Evolutionary conservation across 352 stramenopile genomes (phyloP).

Genomic region (Globisporangium spiculum): DNA sequence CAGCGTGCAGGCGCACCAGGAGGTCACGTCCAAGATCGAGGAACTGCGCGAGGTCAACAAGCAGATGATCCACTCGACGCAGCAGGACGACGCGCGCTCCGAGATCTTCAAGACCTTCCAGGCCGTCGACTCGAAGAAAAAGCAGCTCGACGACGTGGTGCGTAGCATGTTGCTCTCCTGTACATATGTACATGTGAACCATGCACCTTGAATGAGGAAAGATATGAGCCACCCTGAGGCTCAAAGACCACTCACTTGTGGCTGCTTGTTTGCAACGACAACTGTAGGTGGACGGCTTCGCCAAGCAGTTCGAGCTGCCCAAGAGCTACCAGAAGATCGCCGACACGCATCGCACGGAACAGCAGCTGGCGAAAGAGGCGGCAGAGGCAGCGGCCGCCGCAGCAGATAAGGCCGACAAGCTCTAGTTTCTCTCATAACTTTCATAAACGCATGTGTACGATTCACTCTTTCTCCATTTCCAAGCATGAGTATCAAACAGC

Average conservation of each 20-base stretch:
- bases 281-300: slow-evolving; percentile 54
- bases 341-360: slow-evolving; percentile 40
- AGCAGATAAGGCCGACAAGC: slow-evolving; percentile 19
- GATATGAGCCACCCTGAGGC: not conserved
- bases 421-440: not conserved
- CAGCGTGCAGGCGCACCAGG: slow-evolving; percentile 43
- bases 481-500: slow-evolving; percentile 7
- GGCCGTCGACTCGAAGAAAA: slow-evolving; percentile 54
- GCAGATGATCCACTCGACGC: slow-evolving; percentile 56
- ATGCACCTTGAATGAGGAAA: not conserved
- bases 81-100: slow-evolving; percentile 47
- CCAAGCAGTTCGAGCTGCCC: slow-evolving; percentile 74
- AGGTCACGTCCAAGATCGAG: slow-evolving; percentile 61
- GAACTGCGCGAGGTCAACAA: slow-evolving; percentile 54
- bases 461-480: slow-evolving; percentile 3
- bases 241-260: not conserved
- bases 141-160: slow-evolving; percentile 63
- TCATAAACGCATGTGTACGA: not conserved
- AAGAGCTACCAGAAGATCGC: slow-evolving; percentile 70
- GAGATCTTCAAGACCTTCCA: slow-evolving; percentile 63
- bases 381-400: slow-evolving; percentile 15
- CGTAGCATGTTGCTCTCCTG: not conserved
- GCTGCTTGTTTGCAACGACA: not conserved
- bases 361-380: slow-evolving; percentile 27
- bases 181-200: not conserved